phyloP scores from a whole-genome alignment of 23 red algal species.

The Gracilaria domingensis region DNA sequence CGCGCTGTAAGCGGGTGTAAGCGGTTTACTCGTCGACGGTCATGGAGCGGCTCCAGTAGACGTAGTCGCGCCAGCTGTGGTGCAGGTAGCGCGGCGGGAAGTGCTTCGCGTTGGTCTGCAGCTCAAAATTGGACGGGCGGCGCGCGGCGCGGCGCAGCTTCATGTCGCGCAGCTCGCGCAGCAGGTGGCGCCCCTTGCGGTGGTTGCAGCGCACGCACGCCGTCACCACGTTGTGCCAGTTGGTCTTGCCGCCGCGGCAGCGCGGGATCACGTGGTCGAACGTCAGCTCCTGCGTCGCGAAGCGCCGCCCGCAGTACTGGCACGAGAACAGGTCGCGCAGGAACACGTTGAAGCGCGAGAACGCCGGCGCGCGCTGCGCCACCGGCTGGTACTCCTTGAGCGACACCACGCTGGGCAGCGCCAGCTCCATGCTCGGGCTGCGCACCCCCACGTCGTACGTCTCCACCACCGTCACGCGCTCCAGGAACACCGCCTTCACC shows the following conservation, averaged over 20 bases:
- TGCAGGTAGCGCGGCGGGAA: constrained; percentile 90
- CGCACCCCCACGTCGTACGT: constrained; percentile 84
- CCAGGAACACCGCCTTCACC: constrained; percentile 89
- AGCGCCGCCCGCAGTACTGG: constrained; percentile 91
- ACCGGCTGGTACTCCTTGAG: constrained; percentile 82
- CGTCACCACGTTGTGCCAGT: constrained; percentile 95
- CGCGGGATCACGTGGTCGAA: constrained; percentile 96
- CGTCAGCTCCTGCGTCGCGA: constrained; percentile 71
- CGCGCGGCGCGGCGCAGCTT: constrained; percentile 47
- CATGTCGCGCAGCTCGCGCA: constrained; percentile 78
- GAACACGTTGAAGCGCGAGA: constrained; percentile 95
- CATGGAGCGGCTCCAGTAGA: constrained; percentile 86
- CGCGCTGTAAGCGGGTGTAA: constrained; percentile 1
- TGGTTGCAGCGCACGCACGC: constrained; percentile 90
- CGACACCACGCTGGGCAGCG: constrained; percentile 86
- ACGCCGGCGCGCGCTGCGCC: constrained; percentile 64
- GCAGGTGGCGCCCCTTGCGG: constrained; percentile 82
- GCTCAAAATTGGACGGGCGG: constrained; percentile 70
- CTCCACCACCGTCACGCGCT: constrained; percentile 86
- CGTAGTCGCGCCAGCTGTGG: constrained; percentile 90
- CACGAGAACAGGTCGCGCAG: constrained; percentile 95
- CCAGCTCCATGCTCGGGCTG: constrained; percentile 69
- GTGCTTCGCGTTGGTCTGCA: constrained; percentile 75
- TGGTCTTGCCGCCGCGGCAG: constrained; percentile 81
- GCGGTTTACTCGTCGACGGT: constrained; percentile 58